These are phyloP conservation scores for Didymella pomorum DNA, from an alignment of 2,329 filamentous ascomycete species.

Conservation along the genomic window DNA sequence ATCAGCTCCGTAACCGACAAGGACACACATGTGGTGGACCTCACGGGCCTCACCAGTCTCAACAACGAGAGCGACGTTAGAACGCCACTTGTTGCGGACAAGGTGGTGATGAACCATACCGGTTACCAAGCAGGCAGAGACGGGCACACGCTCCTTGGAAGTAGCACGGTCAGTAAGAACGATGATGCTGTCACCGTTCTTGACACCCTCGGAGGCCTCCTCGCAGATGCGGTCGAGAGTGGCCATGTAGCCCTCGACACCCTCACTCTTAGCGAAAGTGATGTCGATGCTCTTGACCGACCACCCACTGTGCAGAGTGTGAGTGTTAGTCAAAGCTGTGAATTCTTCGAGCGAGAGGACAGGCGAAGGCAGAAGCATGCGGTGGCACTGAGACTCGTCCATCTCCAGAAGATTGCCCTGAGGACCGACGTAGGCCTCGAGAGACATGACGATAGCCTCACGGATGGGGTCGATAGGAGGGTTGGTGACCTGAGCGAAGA, in stretches of 20 bases:
- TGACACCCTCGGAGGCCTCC: constrained; percentile 82
- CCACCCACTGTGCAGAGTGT: constrained; percentile 77
- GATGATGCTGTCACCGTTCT: constrained; percentile 83
- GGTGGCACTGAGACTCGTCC: constrained; percentile 86
- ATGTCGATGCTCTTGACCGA: constrained; percentile 90
- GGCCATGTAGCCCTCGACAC: constrained; percentile 82
- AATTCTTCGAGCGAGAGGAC: constrained; percentile 90
- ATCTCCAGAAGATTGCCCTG: constrained; percentile 96
- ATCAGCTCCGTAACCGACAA: constrained; percentile 93
- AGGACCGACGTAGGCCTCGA: constrained; percentile 94
- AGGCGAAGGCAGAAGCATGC: constrained; percentile 85
- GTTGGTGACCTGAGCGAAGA: constrained; percentile 98
- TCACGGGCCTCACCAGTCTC: constrained; percentile 96
- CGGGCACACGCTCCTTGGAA: constrained; percentile 79
- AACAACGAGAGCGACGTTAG: constrained; percentile 83
- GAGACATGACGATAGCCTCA: constrained; percentile 97
- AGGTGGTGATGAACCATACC: constrained; percentile 96
- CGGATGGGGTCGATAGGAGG: constrained; percentile 96
- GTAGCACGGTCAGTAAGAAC: constrained; percentile 89
- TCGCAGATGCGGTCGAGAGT: constrained; percentile 90
- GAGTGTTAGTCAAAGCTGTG: constrained; percentile 83
- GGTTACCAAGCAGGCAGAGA: constrained; percentile 86
- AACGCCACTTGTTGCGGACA: constrained; percentile 94
- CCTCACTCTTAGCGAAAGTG: constrained; percentile 87
- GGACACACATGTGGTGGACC: constrained; percentile 98